These are phyloP conservation scores for Odonthalia washingtoniensis DNA, from an alignment of 31 red algal species.

Conservation along the genomic window DNA sequence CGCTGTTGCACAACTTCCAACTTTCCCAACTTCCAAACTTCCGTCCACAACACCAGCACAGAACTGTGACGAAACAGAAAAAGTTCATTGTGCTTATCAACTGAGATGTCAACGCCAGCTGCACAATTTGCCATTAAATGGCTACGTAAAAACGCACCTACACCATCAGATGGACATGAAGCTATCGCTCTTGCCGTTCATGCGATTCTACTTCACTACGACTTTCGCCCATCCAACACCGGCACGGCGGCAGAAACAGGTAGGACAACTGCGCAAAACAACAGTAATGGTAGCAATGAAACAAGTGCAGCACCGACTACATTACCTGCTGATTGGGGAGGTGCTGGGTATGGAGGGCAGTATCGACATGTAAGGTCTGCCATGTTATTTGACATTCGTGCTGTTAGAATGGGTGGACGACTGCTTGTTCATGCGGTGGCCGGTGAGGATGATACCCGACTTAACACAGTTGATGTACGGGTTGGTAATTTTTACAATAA, in stretches of 20 bases:
- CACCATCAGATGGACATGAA: conserved; percentile 35
- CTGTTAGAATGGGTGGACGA: conserved; percentile 25
- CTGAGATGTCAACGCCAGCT: neutral
- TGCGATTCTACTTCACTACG: conserved; percentile 78
- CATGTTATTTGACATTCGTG: conserved; percentile 69
- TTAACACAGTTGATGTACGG: conserved; percentile 31
- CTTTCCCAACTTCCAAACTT: no score
- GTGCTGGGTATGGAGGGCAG: conserved; percentile 55
- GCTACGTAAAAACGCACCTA: neutral
- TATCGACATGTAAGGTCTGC: conserved; percentile 81
- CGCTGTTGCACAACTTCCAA: no score
- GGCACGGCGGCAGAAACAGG: neutral
- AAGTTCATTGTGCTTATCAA: no score
- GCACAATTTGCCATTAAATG: neutral
- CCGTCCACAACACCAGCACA: no score
- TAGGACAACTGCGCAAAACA: neutral
- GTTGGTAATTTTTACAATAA: conserved; percentile 39
- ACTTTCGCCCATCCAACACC: conserved; percentile 64
- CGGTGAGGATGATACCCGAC: conserved; percentile 39
- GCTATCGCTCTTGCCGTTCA: conserved; percentile 78
- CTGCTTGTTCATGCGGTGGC: conserved; percentile 70
- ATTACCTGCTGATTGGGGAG: conserved; percentile 52
- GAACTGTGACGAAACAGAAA: no score
- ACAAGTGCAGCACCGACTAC: conserved; percentile 23
- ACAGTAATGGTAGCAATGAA: no score